Percentiles rank a stretch among this genome's conserved stretches.
phyloP scores from a whole-genome alignment of 73 alveolate species.

The Paramecium tetraurelia region DNA sequence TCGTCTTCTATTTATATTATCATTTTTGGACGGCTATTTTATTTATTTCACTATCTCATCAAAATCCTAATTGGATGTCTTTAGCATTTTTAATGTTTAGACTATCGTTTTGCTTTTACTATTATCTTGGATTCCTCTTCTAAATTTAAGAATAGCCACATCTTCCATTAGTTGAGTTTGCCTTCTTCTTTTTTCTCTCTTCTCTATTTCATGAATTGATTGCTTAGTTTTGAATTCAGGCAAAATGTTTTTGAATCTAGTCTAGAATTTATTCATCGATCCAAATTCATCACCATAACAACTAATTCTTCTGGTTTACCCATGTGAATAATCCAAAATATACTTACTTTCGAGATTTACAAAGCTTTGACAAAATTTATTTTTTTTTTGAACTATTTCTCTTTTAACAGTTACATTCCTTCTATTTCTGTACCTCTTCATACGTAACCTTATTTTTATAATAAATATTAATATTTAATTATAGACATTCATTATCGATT shows the following conservation, averaged over 20 bases:
- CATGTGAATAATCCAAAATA: not conserved
- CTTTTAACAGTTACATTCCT: not conserved
- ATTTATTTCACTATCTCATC: not conserved
- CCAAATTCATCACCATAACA: not conserved
- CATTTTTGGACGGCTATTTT: not conserved
- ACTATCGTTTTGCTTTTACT: not conserved
- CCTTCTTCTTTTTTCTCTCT: not conserved
- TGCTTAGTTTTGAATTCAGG: not conserved
- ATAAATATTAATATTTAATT: not conserved
- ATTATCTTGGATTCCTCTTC: not conserved
- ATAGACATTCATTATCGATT: not conserved
- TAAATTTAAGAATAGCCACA: not conserved
- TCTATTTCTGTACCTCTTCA: not conserved
- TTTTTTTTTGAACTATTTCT: not conserved
- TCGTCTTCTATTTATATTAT: not conserved
- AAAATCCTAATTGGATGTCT: not conserved
- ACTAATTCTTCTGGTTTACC: not conserved
- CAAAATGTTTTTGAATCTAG: not conserved
- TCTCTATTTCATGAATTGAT: not conserved
- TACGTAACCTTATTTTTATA: not conserved
- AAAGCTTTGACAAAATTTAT: not conserved
- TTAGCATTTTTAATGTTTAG: not conserved
- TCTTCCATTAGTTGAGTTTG: not conserved
- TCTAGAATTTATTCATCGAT: not conserved
- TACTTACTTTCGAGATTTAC: not conserved